A percentile compares a stretch with the other conserved stretches of the same genome.
These are phyloP conservation scores for Blastobotrys elegans DNA, from an alignment of 1,139 yeast genomes.

Conservation along the genomic window DNA sequence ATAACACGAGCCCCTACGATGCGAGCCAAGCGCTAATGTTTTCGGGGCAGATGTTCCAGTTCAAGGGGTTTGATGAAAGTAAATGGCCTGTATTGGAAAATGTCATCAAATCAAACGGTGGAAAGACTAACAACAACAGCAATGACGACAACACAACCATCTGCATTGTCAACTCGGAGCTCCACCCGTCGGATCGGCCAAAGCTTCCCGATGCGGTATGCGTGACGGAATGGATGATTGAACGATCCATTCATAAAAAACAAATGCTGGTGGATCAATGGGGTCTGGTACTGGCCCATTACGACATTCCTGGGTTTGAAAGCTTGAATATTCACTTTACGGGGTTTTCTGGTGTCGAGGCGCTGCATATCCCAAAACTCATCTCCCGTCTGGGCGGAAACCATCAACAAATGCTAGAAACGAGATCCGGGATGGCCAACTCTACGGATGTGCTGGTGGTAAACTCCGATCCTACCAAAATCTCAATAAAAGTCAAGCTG, in stretches of 20 bases:
- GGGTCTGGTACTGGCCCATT: conserved; percentile 56
- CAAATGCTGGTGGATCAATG: conserved; percentile 58
- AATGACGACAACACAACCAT: conserved; percentile 7
- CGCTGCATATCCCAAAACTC: conserved; percentile 66
- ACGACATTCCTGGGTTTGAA: conserved; percentile 33
- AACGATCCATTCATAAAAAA: conserved; percentile 64
- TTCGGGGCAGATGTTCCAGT: conserved; percentile 19
- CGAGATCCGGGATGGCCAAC: neutral
- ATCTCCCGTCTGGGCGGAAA: conserved; percentile 44
- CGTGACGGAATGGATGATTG: conserved; percentile 78
- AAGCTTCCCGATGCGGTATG: conserved; percentile 16
- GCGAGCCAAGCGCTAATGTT: conserved; percentile 21
- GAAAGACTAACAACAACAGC: conserved; percentile 7
- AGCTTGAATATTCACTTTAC: conserved; percentile 56
- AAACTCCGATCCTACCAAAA: conserved; percentile 1
- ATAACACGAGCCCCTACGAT: neutral
- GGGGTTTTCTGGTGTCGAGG: conserved; percentile 82
- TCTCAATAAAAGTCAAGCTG: conserved; percentile 1
- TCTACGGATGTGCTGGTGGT: conserved; percentile 11
- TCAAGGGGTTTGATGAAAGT: conserved; percentile 24
- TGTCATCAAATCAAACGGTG: conserved; percentile 39
- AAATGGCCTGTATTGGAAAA: conserved; percentile 26
- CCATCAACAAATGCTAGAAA: conserved; percentile 39
- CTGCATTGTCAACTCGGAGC: conserved; percentile 30
- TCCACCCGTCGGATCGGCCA: conserved; percentile 16